phyloP scores from a whole-genome alignment of 1,139 yeast genomes.

The Komagataea norvegica region DNA sequence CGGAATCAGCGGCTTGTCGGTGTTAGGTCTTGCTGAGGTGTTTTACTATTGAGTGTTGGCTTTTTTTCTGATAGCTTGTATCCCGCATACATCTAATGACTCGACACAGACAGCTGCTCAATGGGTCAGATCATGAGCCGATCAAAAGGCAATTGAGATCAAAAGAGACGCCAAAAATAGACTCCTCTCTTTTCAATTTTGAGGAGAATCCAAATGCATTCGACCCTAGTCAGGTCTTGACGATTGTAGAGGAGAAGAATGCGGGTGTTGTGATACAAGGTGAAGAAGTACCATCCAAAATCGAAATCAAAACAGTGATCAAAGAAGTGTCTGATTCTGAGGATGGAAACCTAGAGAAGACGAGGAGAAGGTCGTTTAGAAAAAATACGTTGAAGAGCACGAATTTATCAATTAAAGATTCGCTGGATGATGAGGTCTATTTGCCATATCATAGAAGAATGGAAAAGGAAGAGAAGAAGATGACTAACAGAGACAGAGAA shows the following conservation, averaged over 20 bases:
- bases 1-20: too few relatives aligned
- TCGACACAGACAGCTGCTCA: too few relatives aligned
- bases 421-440: slow-evolving; percentile 44
- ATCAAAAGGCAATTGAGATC: slow-evolving; percentile 19
- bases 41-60: too few relatives aligned
- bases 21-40: too few relatives aligned
- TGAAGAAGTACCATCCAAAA: not conserved
- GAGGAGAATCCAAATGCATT: slow-evolving; percentile 21
- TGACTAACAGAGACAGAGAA: slow-evolving; percentile 54
- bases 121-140: not conserved
- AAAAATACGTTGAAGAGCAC: slow-evolving; percentile 13
- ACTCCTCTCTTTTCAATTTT: slow-evolving; percentile 23
- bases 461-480: slow-evolving; percentile 62
- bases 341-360: not conserved
- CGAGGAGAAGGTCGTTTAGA: slow-evolving; percentile 10
- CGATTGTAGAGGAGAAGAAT: slow-evolving; percentile 7
- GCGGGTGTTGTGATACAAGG: slow-evolving; percentile 1
- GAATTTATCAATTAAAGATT: slow-evolving; percentile 30
- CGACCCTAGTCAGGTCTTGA: slow-evolving; percentile 14
- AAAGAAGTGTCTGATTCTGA: not conserved
- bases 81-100: too few relatives aligned
- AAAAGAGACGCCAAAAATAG: slow-evolving; percentile 16
- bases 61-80: too few relatives aligned
- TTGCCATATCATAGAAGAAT: slow-evolving; percentile 52
- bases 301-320: slow-evolving; percentile 2